phyloP scores from a whole-genome alignment of 148 eudicot genomes.

The Chenopodium formosanum region DNA sequence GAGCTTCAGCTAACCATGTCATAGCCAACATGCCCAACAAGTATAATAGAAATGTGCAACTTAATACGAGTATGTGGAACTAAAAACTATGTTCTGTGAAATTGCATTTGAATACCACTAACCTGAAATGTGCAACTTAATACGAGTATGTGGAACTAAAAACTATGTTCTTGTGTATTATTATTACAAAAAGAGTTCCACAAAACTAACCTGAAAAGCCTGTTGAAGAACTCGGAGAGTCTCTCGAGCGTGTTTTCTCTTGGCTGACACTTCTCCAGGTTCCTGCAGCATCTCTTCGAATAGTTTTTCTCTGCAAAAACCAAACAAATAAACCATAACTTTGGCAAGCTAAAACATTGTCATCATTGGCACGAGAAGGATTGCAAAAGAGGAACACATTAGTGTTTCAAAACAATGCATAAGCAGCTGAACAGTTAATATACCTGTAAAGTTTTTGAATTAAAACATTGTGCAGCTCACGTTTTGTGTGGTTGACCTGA shows the following conservation, averaged over 20 bases:
- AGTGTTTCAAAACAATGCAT: not conserved
- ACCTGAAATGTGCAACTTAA: not conserved
- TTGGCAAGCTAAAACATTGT: conserved; percentile 1
- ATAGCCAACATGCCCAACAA: not conserved
- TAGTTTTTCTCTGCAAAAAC: conserved; percentile 38
- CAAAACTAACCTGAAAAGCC: conserved; percentile 44
- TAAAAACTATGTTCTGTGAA: not conserved
- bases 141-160: not conserved
- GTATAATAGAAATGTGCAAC: not conserved
- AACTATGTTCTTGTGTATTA: not conserved
- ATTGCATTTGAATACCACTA: not conserved
- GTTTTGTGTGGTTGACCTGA: conserved; percentile 50
- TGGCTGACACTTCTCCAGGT: conserved; percentile 47
- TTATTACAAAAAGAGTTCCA: not conserved
- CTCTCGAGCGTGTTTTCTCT: conserved; percentile 46
- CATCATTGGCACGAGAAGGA: not conserved
- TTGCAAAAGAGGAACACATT: conserved; percentile 3
- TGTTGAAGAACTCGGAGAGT: conserved; percentile 45
- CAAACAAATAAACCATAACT: conserved; percentile 8
- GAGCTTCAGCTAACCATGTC: too few species aligned
- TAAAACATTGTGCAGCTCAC: conserved; percentile 51
- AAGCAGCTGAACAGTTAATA: not conserved
- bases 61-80: not conserved
- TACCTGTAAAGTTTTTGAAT: conserved; percentile 52
- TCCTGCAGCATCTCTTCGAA: conserved; percentile 50